Evolutionary conservation across 2,329 filamentous ascomycete genomes (phyloP), one percentile per base, ranked within the genome.

Genomic region (Coniella vitis): DNA sequence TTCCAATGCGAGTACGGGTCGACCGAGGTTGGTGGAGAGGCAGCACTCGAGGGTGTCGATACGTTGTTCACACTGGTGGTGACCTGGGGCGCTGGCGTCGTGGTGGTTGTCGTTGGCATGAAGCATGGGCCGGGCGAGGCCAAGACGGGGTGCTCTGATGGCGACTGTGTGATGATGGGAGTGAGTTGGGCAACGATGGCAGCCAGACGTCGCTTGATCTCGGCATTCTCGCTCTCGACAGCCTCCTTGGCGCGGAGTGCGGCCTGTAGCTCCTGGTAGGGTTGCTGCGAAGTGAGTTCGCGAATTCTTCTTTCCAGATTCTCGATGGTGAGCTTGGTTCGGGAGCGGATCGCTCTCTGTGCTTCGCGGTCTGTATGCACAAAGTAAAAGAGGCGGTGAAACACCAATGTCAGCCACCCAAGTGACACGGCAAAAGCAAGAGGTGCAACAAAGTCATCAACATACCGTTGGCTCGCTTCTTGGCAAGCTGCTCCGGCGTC

Each of bases 301-400:
- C 78, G 74, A 53, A 94, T 90, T 54, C 79, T 76, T 52, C 74
- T 74, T 64, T 93, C 86, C 51, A 93, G 72, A 7, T 68, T 70
- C 62, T 91, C 86, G 57, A 93, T 93, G 64, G 87, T 85, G 50
- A 81, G 79, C 68, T 84, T 88, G 22, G 87, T 93, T 48, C 88
- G 80, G 69, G 91, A 86, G 37, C 88, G 78, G 52, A 94, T 93
- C 35, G 87, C 87, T 42, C 88, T 79, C 64, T 95, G 88, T 25
- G 88, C 89, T 65, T 94, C 87, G 50, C 88, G 83, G 63, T 94
- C 88, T 77, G 81, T 38, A 35, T 38, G 38, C 31, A 41, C 16
- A n/a, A 29, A n/a, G 17, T 38, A 12, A 42, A 25, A 44, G 43
- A 38, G 34, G 31, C 22, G 41, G 31, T 13, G 13, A 7, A 19